Base-by-base conservation (phyloP, 306 rosid species). In the Biancaea sappan region DNA sequence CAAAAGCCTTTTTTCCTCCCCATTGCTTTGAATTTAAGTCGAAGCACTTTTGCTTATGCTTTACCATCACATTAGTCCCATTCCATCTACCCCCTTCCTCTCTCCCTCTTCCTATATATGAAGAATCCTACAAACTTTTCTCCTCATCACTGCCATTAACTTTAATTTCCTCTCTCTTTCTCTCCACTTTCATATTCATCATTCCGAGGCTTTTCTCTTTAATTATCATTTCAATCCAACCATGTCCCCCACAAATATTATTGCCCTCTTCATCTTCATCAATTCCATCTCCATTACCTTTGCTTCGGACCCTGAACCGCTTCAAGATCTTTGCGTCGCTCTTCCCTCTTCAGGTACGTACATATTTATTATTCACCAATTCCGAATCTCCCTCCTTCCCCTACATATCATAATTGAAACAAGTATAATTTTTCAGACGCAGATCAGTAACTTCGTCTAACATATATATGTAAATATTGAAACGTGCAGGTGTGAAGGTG, bases 281-380 rank as follows among this genome's bases (percentile, higher is more conserved):
- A 44, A 29, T 76, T 75, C 77, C 65, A 41, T 83, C 43, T 68
- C 79, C 46, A 67, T 54, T 22, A 40, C 73, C 31, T 40, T 72
- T 1, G 76, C 88, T 63, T 72, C 88, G 57, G 90, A 86, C 71
- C 88, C 90, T 47, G 88, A 83, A 50, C 8, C 79, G 35, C 86
- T 86, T 28, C 90, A 86, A 71, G 90, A 86, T 73, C 81, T 86
- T 43, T 86, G 90, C 73, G 90, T 81, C 2, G 90, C 88, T 56
- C 82, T 76, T 68, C 84, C 90, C 38, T 75, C 86, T 72, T 81
- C 88, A 71, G 88, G 88, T 80, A 60, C 24, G 3, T 3, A 2
- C 16, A 44, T n/a, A n/a, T n/a, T n/a, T n/a, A 40, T 40, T 40
- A 8, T 8, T 40, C 44, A 0, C 44, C 58, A 21, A 0, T 31